Evolutionary conservation across 768 basidiomycete genomes (phyloP).

Genomic region (Scleroderma citrinum): DNA sequence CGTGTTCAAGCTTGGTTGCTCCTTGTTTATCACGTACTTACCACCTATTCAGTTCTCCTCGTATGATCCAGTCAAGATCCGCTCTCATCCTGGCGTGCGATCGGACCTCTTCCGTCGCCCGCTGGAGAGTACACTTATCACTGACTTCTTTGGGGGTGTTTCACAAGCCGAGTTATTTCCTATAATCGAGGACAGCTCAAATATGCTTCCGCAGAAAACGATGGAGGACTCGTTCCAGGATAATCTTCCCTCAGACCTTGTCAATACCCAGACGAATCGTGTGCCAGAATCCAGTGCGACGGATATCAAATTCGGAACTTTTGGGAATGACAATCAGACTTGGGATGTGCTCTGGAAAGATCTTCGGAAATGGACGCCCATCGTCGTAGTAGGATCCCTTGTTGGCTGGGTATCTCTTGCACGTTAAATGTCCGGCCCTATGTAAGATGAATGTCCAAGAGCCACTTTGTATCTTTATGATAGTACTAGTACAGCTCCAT

Average conservation of each 20-base stretch:
- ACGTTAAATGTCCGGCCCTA: constrained; percentile 4
- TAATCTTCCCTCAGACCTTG: background rate
- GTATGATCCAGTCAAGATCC: constrained; percentile 68
- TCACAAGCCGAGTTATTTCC: constrained; percentile 69
- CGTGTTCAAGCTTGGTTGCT: constrained; percentile 21
- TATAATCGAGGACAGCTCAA: constrained; percentile 1
- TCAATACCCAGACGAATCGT: background rate
- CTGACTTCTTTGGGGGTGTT: constrained; percentile 89
- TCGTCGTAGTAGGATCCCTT: constrained; percentile 19
- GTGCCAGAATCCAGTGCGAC: background rate
- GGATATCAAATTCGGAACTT: background rate
- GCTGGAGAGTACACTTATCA: constrained; percentile 58
- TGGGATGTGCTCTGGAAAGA: constrained; percentile 20
- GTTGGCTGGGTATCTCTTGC: constrained; percentile 24
- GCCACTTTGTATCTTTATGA: background rate
- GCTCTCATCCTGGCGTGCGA: constrained; percentile 86
- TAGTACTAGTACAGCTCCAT: background rate
- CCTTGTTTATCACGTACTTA: constrained; percentile 7
- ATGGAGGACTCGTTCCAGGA: background rate
- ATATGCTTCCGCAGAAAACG: background rate
- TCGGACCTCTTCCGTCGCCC: constrained; percentile 71
- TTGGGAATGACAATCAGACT: constrained; percentile 1
- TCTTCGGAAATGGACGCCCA: constrained; percentile 25
- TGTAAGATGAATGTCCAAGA: background rate
- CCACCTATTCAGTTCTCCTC: constrained; percentile 59